Evolutionary conservation across 2,329 filamentous ascomycete species (phyloP), one percentile per base, ranked within the genome.

Genomic region (Microdochium nivale): DNA sequence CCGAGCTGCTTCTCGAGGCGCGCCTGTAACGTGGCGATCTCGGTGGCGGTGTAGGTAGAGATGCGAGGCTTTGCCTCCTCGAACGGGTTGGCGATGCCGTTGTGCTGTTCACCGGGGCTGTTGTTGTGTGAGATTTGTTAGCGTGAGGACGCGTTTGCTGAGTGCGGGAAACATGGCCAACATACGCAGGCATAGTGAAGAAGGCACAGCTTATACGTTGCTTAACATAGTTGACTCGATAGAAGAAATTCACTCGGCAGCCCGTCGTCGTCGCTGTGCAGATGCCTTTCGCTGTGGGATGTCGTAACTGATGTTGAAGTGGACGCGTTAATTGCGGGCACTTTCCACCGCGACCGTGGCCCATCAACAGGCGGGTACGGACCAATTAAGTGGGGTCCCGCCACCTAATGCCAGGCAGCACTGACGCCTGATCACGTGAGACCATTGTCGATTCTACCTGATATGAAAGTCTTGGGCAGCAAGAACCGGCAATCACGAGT

Each of bases 1-100:
- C 94, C 94, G 11, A 99, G 81, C 65, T 96, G 91, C 65, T 91
- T 95, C 65, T 97, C 88, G 27, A 99, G 81, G 30, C 89, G 84
- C 58, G 83, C 82, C 63, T 96, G 88, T 14, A 99, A 76, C 0
- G 89, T 92, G 23, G 90, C 90, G 53, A 96, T 92, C 66, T 99
- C 86, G 59, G 83, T 77, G n/a, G 91, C 90, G 0, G 90, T 95
- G 73, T 89, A 99, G 64, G 88, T 82, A 50, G 80, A 85, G 27
- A 96, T 79, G 43, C 81, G 81, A 49, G 78, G 81, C 63, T 78
- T 78, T 2, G 72, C 67, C 59, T 92, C 87, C 66, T 89, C 84
- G 68, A 94, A 99, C 8, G 91, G 91, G 64, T 96, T 97, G 62
- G 72, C 68, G 62, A 80, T 76, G 50, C 65, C 65, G 56, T 75